Conservation (phyloP, 441 rosid species). For the Corymbia calophylla region DNA sequence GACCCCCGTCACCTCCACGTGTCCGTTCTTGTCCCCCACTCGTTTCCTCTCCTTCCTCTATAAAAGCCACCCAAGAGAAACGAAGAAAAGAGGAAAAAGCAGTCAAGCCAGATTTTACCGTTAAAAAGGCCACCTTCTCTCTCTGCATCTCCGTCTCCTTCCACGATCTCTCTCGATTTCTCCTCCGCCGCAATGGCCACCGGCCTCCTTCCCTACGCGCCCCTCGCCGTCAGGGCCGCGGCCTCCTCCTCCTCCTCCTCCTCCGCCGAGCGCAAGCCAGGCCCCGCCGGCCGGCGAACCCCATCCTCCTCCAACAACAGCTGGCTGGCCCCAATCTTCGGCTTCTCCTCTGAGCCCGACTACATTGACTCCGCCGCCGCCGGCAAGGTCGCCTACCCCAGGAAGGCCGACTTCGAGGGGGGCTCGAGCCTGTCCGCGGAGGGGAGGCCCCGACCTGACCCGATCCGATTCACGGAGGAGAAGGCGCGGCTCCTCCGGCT, state of each 20-base stretch:
- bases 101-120: neutral
- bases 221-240: neutral
- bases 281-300: neutral
- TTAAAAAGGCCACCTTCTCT: neutral
- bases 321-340: conserved; percentile 84
- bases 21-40: neutral
- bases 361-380: conserved; percentile 18
- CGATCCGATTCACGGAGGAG: conserved; percentile 53
- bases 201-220: neutral
- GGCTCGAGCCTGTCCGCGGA: neutral
- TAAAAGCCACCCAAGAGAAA: neutral
- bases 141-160: neutral
- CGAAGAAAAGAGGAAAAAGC: neutral
- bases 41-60: neutral
- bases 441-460: conserved; percentile 1
- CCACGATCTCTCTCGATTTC: neutral
- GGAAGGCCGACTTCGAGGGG: neutral
- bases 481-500: conserved; percentile 59
- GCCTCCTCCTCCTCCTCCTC: neutral
- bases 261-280: neutral
- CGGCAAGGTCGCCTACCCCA: neutral
- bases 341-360: conserved; percentile 47
- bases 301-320: neutral
- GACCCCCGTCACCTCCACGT: neutral
- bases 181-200: neutral